Base-by-base conservation (phyloP, 176 grass and related monocot genomes). In the Luzula sylvatica region DNA sequence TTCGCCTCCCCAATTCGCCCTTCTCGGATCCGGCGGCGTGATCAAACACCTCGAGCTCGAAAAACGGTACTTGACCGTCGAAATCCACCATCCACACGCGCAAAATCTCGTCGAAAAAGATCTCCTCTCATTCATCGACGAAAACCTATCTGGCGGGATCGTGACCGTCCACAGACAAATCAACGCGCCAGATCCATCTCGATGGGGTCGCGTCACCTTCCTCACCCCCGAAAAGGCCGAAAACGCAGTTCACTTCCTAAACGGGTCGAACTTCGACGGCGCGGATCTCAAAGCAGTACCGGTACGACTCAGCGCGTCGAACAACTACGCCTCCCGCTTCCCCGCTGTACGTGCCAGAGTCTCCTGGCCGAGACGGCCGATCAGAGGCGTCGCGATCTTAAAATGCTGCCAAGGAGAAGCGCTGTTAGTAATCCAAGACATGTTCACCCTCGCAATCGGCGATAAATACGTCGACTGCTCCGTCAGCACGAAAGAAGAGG, bases 1-100 rank as follows among this genome's bases (percentile, higher is more conserved):
- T 44, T 67, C 61, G 40, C 76, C 82, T 51, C 19, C 53, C 47
- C 16, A 69, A 19, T 14, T 82, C 65, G 84, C 74, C 40, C 64
- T 96, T 19, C 78, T 96, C 69, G 84, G 90, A 7, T 88, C 90
- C 15, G 84, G 90, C 70, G 90, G 80, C 79, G 80, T 88, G 78
- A 86, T 96, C 15, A 96, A 96, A 66, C 90, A 96, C 82, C 75
- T 88, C 17, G 90, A 96, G 66, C 83, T 96, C 51, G 84, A 62
- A 46, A 88, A 78, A 50, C 72, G 77, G 29, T 70, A 55, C 73
- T 40, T 96, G 48, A 73, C 90, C 0, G 80, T 96, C 55, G 90
- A 96, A 46, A 61, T 96, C 70, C 45, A 50, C 23, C 90, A 88
- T 82, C 77, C 79, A 72, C 85, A 86, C 70, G 67, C 80, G 17